Evolutionary conservation across 352 stramenopile genomes (phyloP).

Genomic region (Aphanomyces invadans): DNA sequence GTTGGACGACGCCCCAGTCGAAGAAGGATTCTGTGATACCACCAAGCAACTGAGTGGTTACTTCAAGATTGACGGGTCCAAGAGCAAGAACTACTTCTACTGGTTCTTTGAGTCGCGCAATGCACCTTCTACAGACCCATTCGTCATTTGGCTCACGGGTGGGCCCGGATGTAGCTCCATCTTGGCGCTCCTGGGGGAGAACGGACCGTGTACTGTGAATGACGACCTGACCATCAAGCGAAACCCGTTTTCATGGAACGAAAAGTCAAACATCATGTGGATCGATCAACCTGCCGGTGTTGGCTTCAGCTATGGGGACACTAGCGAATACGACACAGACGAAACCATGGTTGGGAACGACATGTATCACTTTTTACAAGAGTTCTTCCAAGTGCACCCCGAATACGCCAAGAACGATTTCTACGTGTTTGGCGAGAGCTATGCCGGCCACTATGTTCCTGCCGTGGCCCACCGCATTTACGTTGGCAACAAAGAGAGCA

Average conservation of each 20-base stretch:
- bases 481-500: conserved; percentile 53
- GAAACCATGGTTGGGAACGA: conserved; percentile 92
- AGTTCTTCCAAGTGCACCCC: conserved; percentile 86
- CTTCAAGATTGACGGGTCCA: conserved; percentile 72
- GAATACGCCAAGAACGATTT: conserved; percentile 88
- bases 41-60: conserved; percentile 76
- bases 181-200: conserved; percentile 91
- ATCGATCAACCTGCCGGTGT: conserved; percentile 94
- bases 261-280: conserved; percentile 93
- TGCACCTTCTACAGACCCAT: conserved; percentile 74
- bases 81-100: conserved; percentile 94
- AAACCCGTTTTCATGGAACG: conserved; percentile 93
- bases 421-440: conserved; percentile 92
- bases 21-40: conserved; percentile 56
- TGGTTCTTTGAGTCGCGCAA: conserved; percentile 93
- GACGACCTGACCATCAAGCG: conserved; percentile 77
- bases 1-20: conserved; percentile 31
- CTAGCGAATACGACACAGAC: conserved; percentile 80
- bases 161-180: conserved; percentile 92
- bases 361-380: conserved; percentile 94
- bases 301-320: conserved; percentile 90
- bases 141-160: conserved; percentile 97
- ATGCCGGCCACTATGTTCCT: conserved; percentile 91
- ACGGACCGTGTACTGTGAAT: conserved; percentile 93
- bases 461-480: conserved; percentile 74